phyloP scores from a whole-genome alignment of 345 rosid species.

The Chamaenerion angustifolium region DNA sequence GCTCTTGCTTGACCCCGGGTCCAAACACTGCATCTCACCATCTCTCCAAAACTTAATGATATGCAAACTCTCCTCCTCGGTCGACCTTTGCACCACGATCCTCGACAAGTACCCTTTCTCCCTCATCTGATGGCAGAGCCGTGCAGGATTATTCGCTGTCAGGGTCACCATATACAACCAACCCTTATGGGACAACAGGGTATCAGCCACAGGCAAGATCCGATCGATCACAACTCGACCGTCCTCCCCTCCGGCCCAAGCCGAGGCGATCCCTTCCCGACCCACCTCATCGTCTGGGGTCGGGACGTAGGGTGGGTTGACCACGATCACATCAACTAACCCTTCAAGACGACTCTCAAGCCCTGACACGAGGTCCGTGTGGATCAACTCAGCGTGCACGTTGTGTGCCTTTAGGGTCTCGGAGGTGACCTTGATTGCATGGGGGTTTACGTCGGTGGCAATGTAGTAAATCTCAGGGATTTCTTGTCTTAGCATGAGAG shows the following conservation, averaged over 20 bases:
- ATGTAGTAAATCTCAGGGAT: slow-evolving; percentile 25
- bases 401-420: slow-evolving; percentile 63
- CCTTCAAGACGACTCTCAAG: slow-evolving; percentile 56
- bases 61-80: slow-evolving; percentile 32
- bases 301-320: slow-evolving; percentile 91
- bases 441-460: slow-evolving; percentile 60
- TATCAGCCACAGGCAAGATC: slow-evolving; percentile 23
- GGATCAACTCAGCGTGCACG: slow-evolving; percentile 54
- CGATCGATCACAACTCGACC: slow-evolving; percentile 29
- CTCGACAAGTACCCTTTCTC: slow-evolving; percentile 54
- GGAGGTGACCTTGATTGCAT: slow-evolving; percentile 43
- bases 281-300: slow-evolving; percentile 84
- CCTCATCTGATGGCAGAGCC: slow-evolving; percentile 61
- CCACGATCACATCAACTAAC: slow-evolving; percentile 62
- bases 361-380: slow-evolving; percentile 48
- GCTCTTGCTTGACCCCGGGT: no score
- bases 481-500: slow-evolving; percentile 46
- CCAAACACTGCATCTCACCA: slow-evolving; percentile 7
- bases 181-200: slow-evolving; percentile 54
- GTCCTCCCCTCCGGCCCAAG: slow-evolving; percentile 91
- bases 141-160: slow-evolving; percentile 21
- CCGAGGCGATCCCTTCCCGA: slow-evolving; percentile 32
- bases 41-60: slow-evolving; percentile 42
- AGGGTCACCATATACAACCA: slow-evolving; percentile 59
- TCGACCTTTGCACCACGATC: slow-evolving; percentile 49